Evolutionary conservation across 2,329 filamentous ascomycete species (phyloP).

Genomic region (Phialophora chinensis): DNA sequence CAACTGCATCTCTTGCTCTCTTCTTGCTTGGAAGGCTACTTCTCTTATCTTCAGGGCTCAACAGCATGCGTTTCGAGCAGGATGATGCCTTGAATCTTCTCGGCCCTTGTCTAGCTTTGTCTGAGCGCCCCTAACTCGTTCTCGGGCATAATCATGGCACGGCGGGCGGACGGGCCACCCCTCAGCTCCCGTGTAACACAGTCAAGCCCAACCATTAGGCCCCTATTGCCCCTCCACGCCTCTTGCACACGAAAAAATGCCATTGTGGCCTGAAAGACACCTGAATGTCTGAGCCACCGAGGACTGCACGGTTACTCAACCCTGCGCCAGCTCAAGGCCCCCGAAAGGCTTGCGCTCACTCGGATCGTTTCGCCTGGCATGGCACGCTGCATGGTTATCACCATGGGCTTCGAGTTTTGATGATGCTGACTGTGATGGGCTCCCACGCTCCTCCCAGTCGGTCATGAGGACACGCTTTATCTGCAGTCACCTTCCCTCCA

Average conservation of each 20-base stretch:
- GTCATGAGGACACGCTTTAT: conserved; percentile 21
- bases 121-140: neutral
- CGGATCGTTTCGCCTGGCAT: conserved; percentile 1
- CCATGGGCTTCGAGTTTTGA: neutral
- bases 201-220: conserved; percentile 10
- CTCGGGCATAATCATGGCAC: conserved; percentile 4
- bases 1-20: neutral
- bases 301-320: conserved; percentile 2
- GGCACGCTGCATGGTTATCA: neutral
- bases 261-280: neutral
- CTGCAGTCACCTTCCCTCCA: conserved; percentile 7
- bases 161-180: conserved; percentile 5
- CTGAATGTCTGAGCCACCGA: neutral
- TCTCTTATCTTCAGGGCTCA: neutral
- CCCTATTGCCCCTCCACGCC: conserved; percentile 1
- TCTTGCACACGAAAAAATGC: neutral
- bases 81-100: neutral
- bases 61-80: neutral
- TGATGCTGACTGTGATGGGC: conserved; percentile 16
- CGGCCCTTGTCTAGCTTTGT: conserved; percentile 4
- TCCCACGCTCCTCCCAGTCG: neutral
- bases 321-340: neutral
- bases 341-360: neutral
- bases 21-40: neutral
- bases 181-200: conserved; percentile 21